Percentiles rank a stretch among this genome's conserved stretches.
Conservation (phyloP, 2,329 filamentous ascomycete species). For the Penicillium sp. region DNA sequence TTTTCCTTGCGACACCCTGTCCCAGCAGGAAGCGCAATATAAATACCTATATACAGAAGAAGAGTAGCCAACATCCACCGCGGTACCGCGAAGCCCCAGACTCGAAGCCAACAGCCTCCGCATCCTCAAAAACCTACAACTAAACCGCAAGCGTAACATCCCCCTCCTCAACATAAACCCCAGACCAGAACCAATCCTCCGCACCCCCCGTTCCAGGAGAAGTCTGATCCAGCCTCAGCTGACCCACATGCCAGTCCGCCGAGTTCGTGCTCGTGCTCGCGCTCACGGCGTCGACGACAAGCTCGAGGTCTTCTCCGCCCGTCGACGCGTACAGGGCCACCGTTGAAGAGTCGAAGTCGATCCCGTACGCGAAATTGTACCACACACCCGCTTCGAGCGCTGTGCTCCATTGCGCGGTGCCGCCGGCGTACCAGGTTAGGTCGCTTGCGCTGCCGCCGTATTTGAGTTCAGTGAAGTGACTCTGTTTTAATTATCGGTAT, state of each 20-base stretch:
- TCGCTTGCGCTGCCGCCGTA: slow-evolving; percentile 59
- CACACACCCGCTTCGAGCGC: slow-evolving; percentile 67
- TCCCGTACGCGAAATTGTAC: slow-evolving; percentile 78
- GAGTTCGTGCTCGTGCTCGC: slow-evolving; percentile 69
- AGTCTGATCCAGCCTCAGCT: slow-evolving; percentile 66
- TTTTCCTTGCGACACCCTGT: too few relatives aligned
- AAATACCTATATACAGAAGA: too few relatives aligned
- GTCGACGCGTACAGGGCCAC: slow-evolving; percentile 75
- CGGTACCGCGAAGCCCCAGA: too few relatives aligned
- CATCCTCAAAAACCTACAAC: neutral
- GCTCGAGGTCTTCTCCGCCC: slow-evolving; percentile 60
- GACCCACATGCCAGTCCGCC: slow-evolving; percentile 74
- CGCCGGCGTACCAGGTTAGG: slow-evolving; percentile 68
- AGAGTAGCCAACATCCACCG: too few relatives aligned
- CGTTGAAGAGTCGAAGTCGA: slow-evolving; percentile 66
- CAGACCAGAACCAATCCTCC: slow-evolving; percentile 75
- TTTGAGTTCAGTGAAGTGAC: slow-evolving; percentile 78
- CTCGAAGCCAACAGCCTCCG: too few relatives aligned
- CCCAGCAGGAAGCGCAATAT: too few relatives aligned
- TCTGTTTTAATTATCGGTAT: slow-evolving; percentile 48
- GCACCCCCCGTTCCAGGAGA: slow-evolving; percentile 60
- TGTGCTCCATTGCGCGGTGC: slow-evolving; percentile 66
- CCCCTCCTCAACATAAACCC: slow-evolving; percentile 71
- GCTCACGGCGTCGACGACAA: slow-evolving; percentile 64
- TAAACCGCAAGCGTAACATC: slow-evolving; percentile 46